phyloP scores from a whole-genome alignment of 805 yeast species.

The Naumovozyma dairenensis region DNA sequence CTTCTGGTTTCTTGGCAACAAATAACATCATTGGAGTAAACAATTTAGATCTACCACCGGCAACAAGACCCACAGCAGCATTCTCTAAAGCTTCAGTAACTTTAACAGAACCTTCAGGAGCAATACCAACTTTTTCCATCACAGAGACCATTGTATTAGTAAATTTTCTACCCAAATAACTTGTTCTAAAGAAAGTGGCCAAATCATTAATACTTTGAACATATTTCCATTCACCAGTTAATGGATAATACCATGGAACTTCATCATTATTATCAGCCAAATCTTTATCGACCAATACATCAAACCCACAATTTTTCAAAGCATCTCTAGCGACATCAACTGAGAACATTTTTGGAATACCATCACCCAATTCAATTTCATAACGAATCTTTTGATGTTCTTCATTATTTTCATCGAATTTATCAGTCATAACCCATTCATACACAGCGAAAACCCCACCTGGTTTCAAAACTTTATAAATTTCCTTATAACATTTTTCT shows the following conservation, averaged over 20 bases:
- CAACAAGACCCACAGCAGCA: slow-evolving; percentile 91
- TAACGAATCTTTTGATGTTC: slow-evolving; percentile 92
- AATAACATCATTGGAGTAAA: slow-evolving; percentile 98
- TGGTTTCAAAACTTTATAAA: slow-evolving; percentile 90
- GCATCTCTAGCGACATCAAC: slow-evolving; percentile 83
- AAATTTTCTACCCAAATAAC: slow-evolving; percentile 71
- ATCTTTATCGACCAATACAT: slow-evolving; percentile 64
- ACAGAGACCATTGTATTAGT: slow-evolving; percentile 73
- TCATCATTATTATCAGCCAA: slow-evolving; percentile 77
- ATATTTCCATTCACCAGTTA: slow-evolving; percentile 88
- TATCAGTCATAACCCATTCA: slow-evolving; percentile 98
- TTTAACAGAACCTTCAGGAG: slow-evolving; percentile 85
- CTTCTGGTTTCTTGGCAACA: slow-evolving; percentile 72
- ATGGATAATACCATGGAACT: slow-evolving; percentile 96
- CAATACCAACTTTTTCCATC: slow-evolving; percentile 78
- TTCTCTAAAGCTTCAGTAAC: slow-evolving; percentile 92
- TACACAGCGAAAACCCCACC: slow-evolving; percentile 97
- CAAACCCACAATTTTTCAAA: slow-evolving; percentile 77
- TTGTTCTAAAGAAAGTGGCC: slow-evolving; percentile 80
- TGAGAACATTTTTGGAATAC: slow-evolving; percentile 94
- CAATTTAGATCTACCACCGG: slow-evolving; percentile 80
- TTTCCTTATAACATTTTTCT: slow-evolving; percentile 92
- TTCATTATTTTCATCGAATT: slow-evolving; percentile 74
- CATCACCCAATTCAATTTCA: slow-evolving; percentile 97
- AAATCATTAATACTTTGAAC: slow-evolving; percentile 71